These are phyloP conservation scores for Suhomyces bribrorum DNA, from an alignment of 1,139 yeast species.

Conservation along the genomic window DNA sequence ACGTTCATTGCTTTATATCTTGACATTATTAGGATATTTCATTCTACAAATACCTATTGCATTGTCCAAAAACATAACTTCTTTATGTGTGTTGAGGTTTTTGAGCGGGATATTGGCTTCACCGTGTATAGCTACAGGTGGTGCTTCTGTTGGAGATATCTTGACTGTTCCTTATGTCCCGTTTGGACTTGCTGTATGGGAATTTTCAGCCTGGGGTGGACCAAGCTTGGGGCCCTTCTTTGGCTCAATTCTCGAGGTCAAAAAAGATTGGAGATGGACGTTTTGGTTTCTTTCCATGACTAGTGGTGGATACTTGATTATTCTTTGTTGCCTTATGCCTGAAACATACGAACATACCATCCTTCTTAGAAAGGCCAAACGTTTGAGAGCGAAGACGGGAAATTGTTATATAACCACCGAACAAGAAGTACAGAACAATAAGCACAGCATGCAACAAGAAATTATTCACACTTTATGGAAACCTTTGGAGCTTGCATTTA, in stretches of 20 bases:
- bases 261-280: slow-evolving; percentile 38
- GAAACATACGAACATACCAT: slow-evolving; percentile 36
- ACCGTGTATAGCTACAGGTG: slow-evolving; percentile 39
- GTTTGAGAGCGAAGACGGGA: slow-evolving; percentile 34
- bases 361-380: slow-evolving; percentile 33
- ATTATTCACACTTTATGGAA: slow-evolving; percentile 47
- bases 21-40: slow-evolving; percentile 28
- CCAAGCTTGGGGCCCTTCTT: slow-evolving; percentile 39
- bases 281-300: slow-evolving; percentile 38
- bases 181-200: slow-evolving; percentile 36
- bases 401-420: slow-evolving; percentile 29
- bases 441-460: slow-evolving; percentile 21
- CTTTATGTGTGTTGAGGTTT: slow-evolving; percentile 32
- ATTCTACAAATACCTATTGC: slow-evolving; percentile 36
- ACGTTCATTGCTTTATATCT: slow-evolving; percentile 41
- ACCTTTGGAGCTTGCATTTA: slow-evolving; percentile 43
- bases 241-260: slow-evolving; percentile 31
- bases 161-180: slow-evolving; percentile 29
- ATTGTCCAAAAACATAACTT: slow-evolving; percentile 28
- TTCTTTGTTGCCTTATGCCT: slow-evolving; percentile 31
- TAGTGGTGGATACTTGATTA: slow-evolving; percentile 27
- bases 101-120: slow-evolving; percentile 36
- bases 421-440: slow-evolving; percentile 27
- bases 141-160: slow-evolving; percentile 35
- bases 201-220: slow-evolving; percentile 34